Percentiles rank a stretch among this genome's conserved stretches.
Conservation (phyloP, 2,329 filamentous ascomycete species). For the Fusarium sarcochroum region DNA sequence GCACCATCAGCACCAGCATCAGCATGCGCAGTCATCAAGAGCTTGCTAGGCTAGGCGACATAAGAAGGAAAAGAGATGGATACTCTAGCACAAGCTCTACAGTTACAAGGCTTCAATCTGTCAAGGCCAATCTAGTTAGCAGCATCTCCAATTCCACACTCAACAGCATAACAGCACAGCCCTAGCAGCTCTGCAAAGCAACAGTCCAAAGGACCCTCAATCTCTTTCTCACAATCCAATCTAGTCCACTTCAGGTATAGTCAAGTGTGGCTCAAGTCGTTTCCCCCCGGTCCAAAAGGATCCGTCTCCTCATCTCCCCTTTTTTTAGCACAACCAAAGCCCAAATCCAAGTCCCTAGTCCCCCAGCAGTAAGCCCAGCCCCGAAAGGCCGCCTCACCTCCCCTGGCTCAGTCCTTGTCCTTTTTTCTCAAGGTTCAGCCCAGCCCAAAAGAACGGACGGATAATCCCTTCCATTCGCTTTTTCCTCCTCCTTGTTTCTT, state of each 20-base stretch:
- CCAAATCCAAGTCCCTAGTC: neutral
- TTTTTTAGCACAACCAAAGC: constrained; percentile 35
- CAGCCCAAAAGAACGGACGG: constrained; percentile 34
- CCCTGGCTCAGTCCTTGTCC: constrained; percentile 24
- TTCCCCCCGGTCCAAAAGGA: constrained; percentile 14
- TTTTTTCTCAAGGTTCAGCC: constrained; percentile 33
- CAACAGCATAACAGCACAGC: constrained; percentile 6
- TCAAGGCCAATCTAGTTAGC: neutral
- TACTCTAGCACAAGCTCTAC: neutral
- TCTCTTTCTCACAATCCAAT: constrained; percentile 6
- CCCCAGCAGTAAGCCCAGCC: constrained; percentile 41
- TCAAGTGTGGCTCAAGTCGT: constrained; percentile 24
- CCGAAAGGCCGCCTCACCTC: constrained; percentile 40
- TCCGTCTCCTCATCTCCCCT: constrained; percentile 31
- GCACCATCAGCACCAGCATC: constrained; percentile 19
- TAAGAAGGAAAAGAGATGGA: neutral
- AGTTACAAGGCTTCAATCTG: neutral
- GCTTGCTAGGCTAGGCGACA: neutral
- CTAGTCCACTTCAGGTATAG: constrained; percentile 25
- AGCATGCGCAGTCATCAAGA: constrained; percentile 17
- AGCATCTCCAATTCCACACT: neutral
- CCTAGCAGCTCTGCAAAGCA: constrained; percentile 12
- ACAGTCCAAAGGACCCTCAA: constrained; percentile 25
- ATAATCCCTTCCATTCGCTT: constrained; percentile 44
- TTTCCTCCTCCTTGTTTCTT: constrained; percentile 37